These are phyloP conservation scores for Fusarium falciforme DNA, from an alignment of 2,329 filamentous ascomycete genomes.

Conservation along the genomic window DNA sequence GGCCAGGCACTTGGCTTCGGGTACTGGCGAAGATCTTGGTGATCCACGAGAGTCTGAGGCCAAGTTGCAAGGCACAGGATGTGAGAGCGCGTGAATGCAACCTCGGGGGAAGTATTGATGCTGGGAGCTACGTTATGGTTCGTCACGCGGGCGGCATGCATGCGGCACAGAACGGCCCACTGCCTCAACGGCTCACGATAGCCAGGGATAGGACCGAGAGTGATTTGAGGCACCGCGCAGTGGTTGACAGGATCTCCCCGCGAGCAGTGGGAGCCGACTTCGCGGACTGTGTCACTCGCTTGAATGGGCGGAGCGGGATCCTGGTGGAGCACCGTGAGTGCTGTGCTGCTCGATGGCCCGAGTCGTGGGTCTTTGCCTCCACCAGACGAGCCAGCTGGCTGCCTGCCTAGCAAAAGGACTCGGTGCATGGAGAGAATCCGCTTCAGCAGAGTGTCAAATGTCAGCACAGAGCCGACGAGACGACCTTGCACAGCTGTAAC, in stretches of 20 bases:
- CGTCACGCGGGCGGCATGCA: conserved; percentile 42
- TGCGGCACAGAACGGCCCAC: conserved; percentile 44
- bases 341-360: conserved; percentile 24
- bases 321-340: conserved; percentile 9
- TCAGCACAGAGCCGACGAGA: conserved; percentile 25
- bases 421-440: conserved; percentile 8
- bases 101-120: background rate
- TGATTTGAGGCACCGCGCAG: conserved; percentile 15
- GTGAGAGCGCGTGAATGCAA: conserved; percentile 1
- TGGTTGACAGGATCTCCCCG: conserved; percentile 34
- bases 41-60: background rate
- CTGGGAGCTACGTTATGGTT: conserved; percentile 36
- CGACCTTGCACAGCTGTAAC: conserved; percentile 33
- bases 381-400: conserved; percentile 15
- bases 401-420: conserved; percentile 8
- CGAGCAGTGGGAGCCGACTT: conserved; percentile 20
- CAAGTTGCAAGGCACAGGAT: background rate
- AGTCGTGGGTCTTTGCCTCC: conserved; percentile 30
- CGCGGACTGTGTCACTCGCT: conserved; percentile 36
- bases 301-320: conserved; percentile 28
- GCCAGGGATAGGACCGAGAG: conserved; percentile 28
- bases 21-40: conserved; percentile 11
- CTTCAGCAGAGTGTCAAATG: conserved; percentile 20
- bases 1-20: conserved; percentile 14
- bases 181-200: conserved; percentile 38